These are phyloP conservation scores for Curvularia eragrostidis DNA, from an alignment of 2,329 filamentous ascomycete species.

Conservation along the genomic window DNA sequence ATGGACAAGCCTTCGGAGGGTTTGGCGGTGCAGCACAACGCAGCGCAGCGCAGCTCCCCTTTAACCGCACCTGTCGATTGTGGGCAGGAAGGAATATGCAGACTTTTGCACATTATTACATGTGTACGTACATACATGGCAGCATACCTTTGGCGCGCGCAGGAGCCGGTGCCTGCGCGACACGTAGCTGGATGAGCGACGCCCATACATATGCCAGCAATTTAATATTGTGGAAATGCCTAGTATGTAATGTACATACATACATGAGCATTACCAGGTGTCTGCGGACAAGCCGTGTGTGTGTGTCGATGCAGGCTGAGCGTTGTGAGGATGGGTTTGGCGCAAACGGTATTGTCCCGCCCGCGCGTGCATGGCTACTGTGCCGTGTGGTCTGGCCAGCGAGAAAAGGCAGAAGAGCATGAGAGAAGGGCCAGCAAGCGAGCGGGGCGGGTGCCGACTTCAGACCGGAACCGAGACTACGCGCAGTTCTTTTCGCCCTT, in stretches of 20 bases:
- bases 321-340: slow-evolving; percentile 25
- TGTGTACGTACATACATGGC: no score
- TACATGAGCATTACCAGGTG: no score
- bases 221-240: slow-evolving; percentile 8
- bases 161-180: slow-evolving; percentile 1
- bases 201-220: not conserved
- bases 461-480: slow-evolving; percentile 29
- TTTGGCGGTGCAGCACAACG: no score
- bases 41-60: slow-evolving; percentile 4
- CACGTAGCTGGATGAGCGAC: slow-evolving; percentile 6
- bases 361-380: slow-evolving; percentile 33
- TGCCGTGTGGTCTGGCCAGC: slow-evolving; percentile 28
- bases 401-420: slow-evolving; percentile 6
- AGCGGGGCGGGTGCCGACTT: slow-evolving; percentile 29
- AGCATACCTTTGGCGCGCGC: no score
- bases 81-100: slow-evolving; percentile 14
- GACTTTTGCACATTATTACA: slow-evolving; percentile 3
- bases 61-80: slow-evolving; percentile 6
- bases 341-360: slow-evolving; percentile 36
- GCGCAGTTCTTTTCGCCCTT: slow-evolving; percentile 14
- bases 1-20: slow-evolving; percentile 9
- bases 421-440: slow-evolving; percentile 19
- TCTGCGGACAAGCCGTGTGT: no score
- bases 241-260: not conserved
- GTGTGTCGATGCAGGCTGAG: slow-evolving; percentile 31